These are phyloP conservation scores for Graphium sp. DNA, from an alignment of 2,329 filamentous ascomycete species.

Conservation along the genomic window DNA sequence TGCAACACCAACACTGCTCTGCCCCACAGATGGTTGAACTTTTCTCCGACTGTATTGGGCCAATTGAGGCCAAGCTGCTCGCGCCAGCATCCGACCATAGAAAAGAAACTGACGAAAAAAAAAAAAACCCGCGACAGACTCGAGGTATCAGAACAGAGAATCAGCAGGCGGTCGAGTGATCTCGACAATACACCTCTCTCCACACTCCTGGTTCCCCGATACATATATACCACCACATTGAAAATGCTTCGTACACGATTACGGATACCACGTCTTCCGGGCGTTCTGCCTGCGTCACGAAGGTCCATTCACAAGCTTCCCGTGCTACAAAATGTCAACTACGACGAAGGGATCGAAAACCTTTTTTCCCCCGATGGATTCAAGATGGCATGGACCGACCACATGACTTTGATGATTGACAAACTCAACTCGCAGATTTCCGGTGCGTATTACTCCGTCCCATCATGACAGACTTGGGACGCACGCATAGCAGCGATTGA, in stretches of 20 bases:
- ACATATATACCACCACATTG: constrained; percentile 6
- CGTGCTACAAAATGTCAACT: constrained; percentile 25
- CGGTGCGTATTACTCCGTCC: constrained; percentile 40
- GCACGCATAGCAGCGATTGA: no score
- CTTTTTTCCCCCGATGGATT: constrained; percentile 57
- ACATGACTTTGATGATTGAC: constrained; percentile 58
- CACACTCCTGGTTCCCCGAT: not conserved
- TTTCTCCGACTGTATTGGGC: no score
- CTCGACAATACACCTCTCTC: no score
- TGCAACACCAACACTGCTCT: no score
- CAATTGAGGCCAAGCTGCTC: no score
- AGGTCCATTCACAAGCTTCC: constrained; percentile 31
- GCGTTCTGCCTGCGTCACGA: constrained; percentile 15
- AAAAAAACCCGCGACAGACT: not conserved
- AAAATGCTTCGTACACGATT: constrained; percentile 37
- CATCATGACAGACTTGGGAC: no score
- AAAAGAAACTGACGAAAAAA: not conserved
- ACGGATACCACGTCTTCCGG: constrained; percentile 28
- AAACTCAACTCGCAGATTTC: constrained; percentile 59
- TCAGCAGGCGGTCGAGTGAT: not conserved
- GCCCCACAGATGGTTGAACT: no score
- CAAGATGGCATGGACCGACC: constrained; percentile 64
- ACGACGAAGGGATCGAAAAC: constrained; percentile 40
- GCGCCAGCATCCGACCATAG: no score
- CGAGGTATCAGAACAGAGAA: not conserved